Evolutionary conservation across 202 grass and related monocot species (phyloP), one percentile per base, ranked within the genome.

Genomic region (Digitaria exilis): DNA sequence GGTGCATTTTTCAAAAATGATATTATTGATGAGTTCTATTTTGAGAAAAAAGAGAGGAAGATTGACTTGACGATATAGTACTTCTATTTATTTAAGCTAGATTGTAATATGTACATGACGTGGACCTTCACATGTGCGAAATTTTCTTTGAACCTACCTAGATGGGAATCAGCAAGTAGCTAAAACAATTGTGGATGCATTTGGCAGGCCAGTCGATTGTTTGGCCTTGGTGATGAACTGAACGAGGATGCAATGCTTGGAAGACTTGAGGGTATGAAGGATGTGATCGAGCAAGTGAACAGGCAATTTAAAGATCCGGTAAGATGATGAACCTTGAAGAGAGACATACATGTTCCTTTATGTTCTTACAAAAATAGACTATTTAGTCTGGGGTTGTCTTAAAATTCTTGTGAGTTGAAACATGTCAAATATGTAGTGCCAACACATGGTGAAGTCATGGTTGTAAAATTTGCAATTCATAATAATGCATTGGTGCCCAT

Each of bases 271-370:
- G 93, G 93, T 74, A 99, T 99, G 89, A 99, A 94, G 69, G 97
- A 96, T 19, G 86, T 99, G 52, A 99, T 99, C 43, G 97, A 99
- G 83, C 93, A 99, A 92, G 97, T 99, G 76, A 99, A 99, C 85
- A 93, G 17, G 65, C 97, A 99, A 86, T 99, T 99, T 87, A 99
- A 99, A 93, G 93, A 99, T 88, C 93, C 97, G 25, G 96, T 99
- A 96, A 96, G 91, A 79, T 65, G 79, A 22, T 8, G 0, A 17
- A 76, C 41, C 71, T 63, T 76, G 25, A 59, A 61, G 18, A 69
- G 51, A 83, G 80, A 17, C 34, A 55, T 4, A 78, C 41, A 26
- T 68, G 12, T 32, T 82, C 39, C 65, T 63, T 79, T 52, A 35
- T 63, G 21, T 24, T 79, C 7, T 51, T 11, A 43, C 43, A 82